Conservation (phyloP, 345 rosid species). For the Cardamine occulta region DNA sequence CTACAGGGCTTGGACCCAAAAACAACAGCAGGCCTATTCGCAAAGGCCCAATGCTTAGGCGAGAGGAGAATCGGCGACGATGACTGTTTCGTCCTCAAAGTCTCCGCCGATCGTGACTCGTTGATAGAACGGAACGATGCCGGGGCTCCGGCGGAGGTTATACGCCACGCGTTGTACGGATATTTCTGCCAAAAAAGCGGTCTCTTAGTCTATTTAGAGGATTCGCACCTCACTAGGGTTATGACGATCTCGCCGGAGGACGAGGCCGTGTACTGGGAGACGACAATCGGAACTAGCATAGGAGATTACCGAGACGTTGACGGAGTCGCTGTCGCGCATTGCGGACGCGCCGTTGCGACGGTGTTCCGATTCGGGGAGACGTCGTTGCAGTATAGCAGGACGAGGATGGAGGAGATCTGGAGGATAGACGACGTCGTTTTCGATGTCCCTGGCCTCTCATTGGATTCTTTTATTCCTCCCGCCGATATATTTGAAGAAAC, state of each 20-base stretch:
- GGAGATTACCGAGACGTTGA: constrained; percentile 87
- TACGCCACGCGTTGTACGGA: constrained; percentile 90
- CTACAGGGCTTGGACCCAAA: constrained; percentile 87
- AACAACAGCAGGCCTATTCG: constrained; percentile 77
- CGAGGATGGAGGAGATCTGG: constrained; percentile 93
- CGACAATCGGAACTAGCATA: constrained; percentile 86
- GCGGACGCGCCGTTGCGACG: constrained; percentile 88
- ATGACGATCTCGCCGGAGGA: constrained; percentile 61
- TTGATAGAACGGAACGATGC: constrained; percentile 77
- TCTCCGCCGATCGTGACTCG: constrained; percentile 73
- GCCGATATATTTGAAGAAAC: constrained; percentile 69
- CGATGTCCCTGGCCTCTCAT: constrained; percentile 83
- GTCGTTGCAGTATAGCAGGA: constrained; percentile 73
- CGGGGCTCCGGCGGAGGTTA: constrained; percentile 80
- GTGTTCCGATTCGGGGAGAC: constrained; percentile 81
- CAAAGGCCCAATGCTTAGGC: constrained; percentile 82
- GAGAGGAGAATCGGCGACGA: constrained; percentile 82
- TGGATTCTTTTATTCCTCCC: constrained; percentile 92
- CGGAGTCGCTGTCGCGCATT: constrained; percentile 76
- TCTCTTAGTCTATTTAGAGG: constrained; percentile 76
- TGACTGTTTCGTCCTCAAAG: constrained; percentile 90
- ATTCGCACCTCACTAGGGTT: constrained; percentile 87
- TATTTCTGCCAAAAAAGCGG: constrained; percentile 96
- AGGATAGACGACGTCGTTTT: constrained; percentile 90
- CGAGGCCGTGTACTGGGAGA: constrained; percentile 83